Conservation (phyloP, 495 filamentous ascomycete species). For the Penicillium lividum region DNA sequence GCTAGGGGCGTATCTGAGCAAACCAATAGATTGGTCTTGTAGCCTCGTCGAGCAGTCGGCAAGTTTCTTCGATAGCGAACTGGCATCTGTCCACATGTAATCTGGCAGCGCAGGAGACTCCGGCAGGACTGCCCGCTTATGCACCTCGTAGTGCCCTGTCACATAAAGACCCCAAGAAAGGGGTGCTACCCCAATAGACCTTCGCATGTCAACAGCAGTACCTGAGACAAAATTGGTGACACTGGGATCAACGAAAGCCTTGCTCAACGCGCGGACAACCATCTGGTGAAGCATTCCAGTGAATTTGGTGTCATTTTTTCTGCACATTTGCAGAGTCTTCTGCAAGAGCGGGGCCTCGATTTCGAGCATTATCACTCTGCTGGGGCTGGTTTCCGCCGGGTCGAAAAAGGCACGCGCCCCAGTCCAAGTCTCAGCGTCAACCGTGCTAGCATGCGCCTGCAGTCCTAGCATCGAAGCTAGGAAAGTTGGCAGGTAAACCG, state of each 20-base stretch:
- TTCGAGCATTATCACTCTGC: conserved; percentile 20
- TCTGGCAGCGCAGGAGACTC: conserved; percentile 13
- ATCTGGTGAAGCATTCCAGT: conserved; percentile 25
- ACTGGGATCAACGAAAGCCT: conserved; percentile 12
- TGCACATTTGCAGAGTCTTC: conserved; percentile 14
- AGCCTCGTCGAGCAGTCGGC: conserved; percentile 19
- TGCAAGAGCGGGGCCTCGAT: conserved; percentile 21
- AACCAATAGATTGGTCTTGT: conserved; percentile 29
- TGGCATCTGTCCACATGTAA: conserved; percentile 23
- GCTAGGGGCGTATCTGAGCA: conserved; percentile 26
- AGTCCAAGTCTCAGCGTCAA: conserved; percentile 27
- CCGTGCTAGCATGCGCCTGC: conserved; percentile 20
- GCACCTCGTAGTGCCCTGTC: conserved; percentile 16
- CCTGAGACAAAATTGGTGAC: conserved; percentile 27
- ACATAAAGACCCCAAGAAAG: conserved; percentile 25
- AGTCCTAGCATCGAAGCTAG: conserved; percentile 17
- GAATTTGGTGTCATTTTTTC: conserved; percentile 23
- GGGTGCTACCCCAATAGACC: conserved; percentile 18
- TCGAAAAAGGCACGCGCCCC: conserved; percentile 24
- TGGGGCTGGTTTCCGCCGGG: not conserved
- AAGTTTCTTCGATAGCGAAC: conserved; percentile 21
- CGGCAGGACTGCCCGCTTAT: conserved; percentile 4
- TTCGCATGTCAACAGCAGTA: conserved; percentile 28
- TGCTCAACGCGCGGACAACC: conserved; percentile 24
- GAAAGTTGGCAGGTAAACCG: conserved; percentile 18